Conservation (phyloP, 2,329 filamentous ascomycete species). For the Endothia cerciana region DNA sequence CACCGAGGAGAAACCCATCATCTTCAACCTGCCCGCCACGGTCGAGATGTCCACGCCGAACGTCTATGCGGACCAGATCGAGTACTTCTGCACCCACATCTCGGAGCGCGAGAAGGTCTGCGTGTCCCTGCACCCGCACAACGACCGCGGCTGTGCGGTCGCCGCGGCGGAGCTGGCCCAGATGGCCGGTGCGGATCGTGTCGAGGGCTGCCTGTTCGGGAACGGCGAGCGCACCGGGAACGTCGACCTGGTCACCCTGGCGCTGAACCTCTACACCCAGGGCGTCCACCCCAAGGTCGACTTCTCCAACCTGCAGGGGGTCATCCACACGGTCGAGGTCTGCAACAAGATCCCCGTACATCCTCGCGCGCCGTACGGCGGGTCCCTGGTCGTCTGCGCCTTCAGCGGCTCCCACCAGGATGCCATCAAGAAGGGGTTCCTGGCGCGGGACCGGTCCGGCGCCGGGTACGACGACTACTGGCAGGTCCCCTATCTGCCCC, state of each 20-base stretch:
- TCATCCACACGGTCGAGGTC: conserved; percentile 88
- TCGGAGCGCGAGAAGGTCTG: conserved; percentile 83
- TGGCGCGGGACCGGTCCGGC: conserved; percentile 65
- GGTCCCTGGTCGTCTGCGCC: conserved; percentile 87
- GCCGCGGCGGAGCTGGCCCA: conserved; percentile 91
- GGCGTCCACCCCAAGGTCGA: conserved; percentile 84
- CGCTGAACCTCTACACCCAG: conserved; percentile 92
- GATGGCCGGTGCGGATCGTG: conserved; percentile 93
- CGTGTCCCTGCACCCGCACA: conserved; percentile 91
- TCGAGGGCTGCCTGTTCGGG: conserved; percentile 91
- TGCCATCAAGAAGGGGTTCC: conserved; percentile 92
- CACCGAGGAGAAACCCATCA: conserved; percentile 76
- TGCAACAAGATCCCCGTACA: conserved; percentile 96
- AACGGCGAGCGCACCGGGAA: conserved; percentile 97
- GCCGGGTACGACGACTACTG: conserved; percentile 69
- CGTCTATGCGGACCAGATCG: conserved; percentile 93
- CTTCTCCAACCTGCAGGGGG: conserved; percentile 83
- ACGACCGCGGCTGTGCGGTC: conserved; percentile 87
- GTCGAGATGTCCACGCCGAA: conserved; percentile 96
- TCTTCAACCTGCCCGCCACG: conserved; percentile 96
- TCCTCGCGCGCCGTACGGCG: conserved; percentile 86
- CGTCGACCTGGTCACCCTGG: conserved; percentile 90
- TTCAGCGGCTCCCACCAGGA: conserved; percentile 95
- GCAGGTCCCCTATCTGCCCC: conserved; percentile 88
- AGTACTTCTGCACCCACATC: conserved; percentile 90